Evolutionary conservation across 805 yeast species (phyloP), one percentile per base, ranked within the genome.

Genomic region (Candida nitratophila): DNA sequence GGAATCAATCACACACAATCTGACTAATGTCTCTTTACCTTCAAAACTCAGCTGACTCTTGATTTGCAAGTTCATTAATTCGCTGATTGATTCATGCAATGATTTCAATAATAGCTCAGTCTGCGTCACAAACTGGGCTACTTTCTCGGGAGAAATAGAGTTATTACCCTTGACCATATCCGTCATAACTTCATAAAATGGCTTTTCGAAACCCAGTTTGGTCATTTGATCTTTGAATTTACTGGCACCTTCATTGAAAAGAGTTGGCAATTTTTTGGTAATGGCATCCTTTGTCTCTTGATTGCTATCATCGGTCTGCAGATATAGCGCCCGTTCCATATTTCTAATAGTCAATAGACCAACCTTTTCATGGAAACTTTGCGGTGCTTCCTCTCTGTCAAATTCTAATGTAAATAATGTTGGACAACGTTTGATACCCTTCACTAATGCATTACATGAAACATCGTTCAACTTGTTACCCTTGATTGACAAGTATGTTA

Each of bases 311-410:
- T 63, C 51, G 37, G 50, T 41, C 44, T 72, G 70, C 43, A 82
- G 63, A 45, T 72, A 70, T 44, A 82, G 63, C 42, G 73, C 69
- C 20, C 65, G 60, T 52, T 83, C 88, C 83, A 89, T 82, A 60
- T 90, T 90, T 53, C 83, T 76, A 82, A 90, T 81, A 40, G 93
- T 76, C 52, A 84, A 81, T 37, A 86, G 71, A 1, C 95, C 93
- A 46, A 89, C 76, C 54, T 81, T 76, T 36, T 88, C 85, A 54
- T 77, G 79, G 50, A 83, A 72, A 41, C 73, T 68, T 43, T 74
- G 76, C 12, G 90, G 82, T 50, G 86, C 71, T 19, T 70, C 63
- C 19, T 72, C 80, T 45, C 72, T 72, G 52, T 86, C 90, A 41
- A 86, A 69, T 51, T 84, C 93, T 34, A 87, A 63, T 15, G 81